These are phyloP conservation scores for Exophiala sp. DNA, from an alignment of 2,329 filamentous ascomycete genomes.

Conservation along the genomic window DNA sequence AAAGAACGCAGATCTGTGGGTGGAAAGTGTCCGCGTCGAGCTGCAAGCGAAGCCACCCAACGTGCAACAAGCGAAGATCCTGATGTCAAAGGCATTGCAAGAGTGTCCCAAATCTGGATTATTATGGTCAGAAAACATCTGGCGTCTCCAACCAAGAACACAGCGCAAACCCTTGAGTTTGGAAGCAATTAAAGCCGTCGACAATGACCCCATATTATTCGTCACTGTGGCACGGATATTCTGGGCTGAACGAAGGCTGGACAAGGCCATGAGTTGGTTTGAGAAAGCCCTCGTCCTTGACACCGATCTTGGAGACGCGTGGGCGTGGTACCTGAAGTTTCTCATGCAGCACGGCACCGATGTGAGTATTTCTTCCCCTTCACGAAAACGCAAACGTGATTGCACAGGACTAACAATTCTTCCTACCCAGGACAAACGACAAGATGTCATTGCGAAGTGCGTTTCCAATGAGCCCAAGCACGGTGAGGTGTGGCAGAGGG, in stretches of 20 bases:
- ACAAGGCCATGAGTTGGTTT: slow-evolving; percentile 96
- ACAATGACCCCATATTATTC: slow-evolving; percentile 85
- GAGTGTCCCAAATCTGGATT: slow-evolving; percentile 84
- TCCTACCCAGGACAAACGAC: slow-evolving; percentile 67
- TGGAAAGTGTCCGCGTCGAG: slow-evolving; percentile 90
- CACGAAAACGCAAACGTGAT: slow-evolving; percentile 10
- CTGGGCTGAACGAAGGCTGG: slow-evolving; percentile 86
- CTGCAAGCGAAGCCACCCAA: slow-evolving; percentile 70
- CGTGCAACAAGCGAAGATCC: slow-evolving; percentile 74
- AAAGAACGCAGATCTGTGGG: slow-evolving; percentile 80
- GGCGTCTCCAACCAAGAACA: slow-evolving; percentile 85
- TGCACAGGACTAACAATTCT: slow-evolving; percentile 6
- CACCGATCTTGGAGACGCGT: slow-evolving; percentile 82
- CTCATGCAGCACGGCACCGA: slow-evolving; percentile 86
- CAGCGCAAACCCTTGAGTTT: slow-evolving; percentile 87
- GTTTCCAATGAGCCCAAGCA: slow-evolving; percentile 81
- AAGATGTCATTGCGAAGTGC: slow-evolving; percentile 78
- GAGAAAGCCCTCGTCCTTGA: slow-evolving; percentile 90
- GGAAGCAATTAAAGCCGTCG: slow-evolving; percentile 95
- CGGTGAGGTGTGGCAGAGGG: slow-evolving; percentile 83
- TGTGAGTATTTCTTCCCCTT: slow-evolving; percentile 36
- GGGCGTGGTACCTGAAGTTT: slow-evolving; percentile 99
- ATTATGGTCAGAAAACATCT: slow-evolving; percentile 92
- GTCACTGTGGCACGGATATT: slow-evolving; percentile 92
- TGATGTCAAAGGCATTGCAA: slow-evolving; percentile 91